These are phyloP conservation scores for Capronia epimyces DNA, from an alignment of 2,329 filamentous ascomycete genomes.

Conservation along the genomic window DNA sequence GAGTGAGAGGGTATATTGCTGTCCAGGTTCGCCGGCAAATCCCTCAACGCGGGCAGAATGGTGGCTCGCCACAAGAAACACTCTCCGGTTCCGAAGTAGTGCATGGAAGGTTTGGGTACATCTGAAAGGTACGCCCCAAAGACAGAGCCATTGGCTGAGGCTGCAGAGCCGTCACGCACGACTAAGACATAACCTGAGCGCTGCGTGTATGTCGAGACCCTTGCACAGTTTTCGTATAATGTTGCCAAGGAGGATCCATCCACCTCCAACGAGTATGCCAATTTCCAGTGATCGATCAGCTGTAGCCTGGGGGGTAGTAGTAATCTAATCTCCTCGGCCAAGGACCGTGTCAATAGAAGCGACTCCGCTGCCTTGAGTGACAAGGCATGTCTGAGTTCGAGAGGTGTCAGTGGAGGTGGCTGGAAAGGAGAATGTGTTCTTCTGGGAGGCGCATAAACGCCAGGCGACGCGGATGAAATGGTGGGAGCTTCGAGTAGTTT, in stretches of 20 bases:
- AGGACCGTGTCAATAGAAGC: constrained; percentile 59
- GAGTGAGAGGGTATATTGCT: constrained; percentile 14
- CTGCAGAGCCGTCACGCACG: constrained; percentile 60
- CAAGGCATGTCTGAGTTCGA: constrained; percentile 51
- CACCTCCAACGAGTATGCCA: constrained; percentile 85
- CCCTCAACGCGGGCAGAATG: constrained; percentile 51
- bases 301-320: constrained; percentile 82
- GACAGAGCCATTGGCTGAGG: constrained; percentile 41
- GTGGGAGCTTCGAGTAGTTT: constrained; percentile 29
- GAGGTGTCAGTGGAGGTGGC: constrained; percentile 78
- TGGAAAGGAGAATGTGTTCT: constrained; percentile 73
- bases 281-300: constrained; percentile 77
- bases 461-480: constrained; percentile 30
- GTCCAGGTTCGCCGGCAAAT: constrained; percentile 26
- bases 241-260: constrained; percentile 84
- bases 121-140: constrained; percentile 96
- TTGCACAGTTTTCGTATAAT: constrained; percentile 72
- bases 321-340: constrained; percentile 89
- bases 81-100: constrained; percentile 94
- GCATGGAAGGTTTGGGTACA: constrained; percentile 68
- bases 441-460: constrained; percentile 55
- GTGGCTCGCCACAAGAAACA: constrained; percentile 86
- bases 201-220: constrained; percentile 55
- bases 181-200: constrained; percentile 86
- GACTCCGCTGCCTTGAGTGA: constrained; percentile 55